Evolutionary conservation across 441 rosid species (phyloP).

Genomic region (Capsella rubella): DNA sequence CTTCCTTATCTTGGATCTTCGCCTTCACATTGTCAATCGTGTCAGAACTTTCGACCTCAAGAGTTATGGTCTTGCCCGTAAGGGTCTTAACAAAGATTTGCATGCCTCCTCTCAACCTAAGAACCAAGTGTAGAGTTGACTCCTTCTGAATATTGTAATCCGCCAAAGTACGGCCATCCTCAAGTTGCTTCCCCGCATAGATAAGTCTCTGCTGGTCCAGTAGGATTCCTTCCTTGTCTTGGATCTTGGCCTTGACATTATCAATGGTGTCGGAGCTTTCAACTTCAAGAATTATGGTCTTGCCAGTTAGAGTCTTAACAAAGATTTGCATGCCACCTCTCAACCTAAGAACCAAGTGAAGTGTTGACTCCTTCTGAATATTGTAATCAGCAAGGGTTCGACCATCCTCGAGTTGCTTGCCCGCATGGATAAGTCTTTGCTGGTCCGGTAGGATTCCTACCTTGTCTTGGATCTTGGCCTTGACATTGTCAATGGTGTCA

Average conservation of each 20-base stretch:
- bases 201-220: background rate
- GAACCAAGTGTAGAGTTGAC: background rate
- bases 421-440: background rate
- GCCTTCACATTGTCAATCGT: too few relatives aligned
- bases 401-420: background rate
- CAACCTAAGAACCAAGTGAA: background rate
- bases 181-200: background rate
- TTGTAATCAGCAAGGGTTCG: background rate
- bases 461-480: background rate
- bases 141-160: background rate
- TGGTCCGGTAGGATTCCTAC: background rate
- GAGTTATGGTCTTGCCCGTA: too few relatives aligned
- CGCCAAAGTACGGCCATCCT: background rate
- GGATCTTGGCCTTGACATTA: background rate
- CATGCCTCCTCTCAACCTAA: background rate
- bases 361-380: background rate
- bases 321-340: constrained; percentile 10
- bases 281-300: background rate
- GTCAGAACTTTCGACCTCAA: too few relatives aligned
- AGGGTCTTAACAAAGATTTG: too few relatives aligned
- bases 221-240: background rate
- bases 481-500: background rate
- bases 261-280: background rate
- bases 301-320: background rate
- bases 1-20: too few relatives aligned